Conservation (phyloP, 73 alveolate species). For the Paraurostyla sp. region DNA sequence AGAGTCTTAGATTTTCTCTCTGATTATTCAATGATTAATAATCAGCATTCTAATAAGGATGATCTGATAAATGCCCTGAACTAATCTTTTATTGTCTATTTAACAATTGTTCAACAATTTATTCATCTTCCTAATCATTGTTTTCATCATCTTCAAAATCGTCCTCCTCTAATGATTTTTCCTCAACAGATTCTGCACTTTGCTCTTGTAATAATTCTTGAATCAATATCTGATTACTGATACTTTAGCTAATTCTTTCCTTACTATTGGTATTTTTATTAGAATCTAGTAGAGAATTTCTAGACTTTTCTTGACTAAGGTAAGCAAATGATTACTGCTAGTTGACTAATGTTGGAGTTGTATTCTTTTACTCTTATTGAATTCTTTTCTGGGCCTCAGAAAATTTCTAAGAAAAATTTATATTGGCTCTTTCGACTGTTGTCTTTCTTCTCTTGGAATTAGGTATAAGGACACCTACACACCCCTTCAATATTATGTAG, state of each 20-base stretch:
- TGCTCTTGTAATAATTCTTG: neutral
- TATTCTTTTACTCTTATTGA: neutral
- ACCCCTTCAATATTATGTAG: conserved; percentile 68
- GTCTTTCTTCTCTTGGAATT: conserved; percentile 23
- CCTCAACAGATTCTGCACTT: conserved; percentile 10
- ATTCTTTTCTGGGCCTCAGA: neutral
- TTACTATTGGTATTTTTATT: no score
- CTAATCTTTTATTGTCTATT: no score
- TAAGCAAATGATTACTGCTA: no score
- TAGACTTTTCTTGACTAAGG: neutral
- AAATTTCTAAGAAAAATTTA: neutral
- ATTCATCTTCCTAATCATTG: neutral
- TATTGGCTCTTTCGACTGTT: conserved; percentile 1
- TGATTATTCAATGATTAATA: neutral
- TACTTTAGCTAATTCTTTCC: no score
- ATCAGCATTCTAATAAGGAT: neutral
- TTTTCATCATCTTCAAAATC: neutral
- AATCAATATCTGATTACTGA: no score
- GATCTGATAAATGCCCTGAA: no score
- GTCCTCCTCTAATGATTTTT: neutral
- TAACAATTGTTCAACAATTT: no score
- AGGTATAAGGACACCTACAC: conserved; percentile 68
- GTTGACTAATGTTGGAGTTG: neutral
- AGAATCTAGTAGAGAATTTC: no score
- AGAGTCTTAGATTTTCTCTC: neutral